phyloP scores from a whole-genome alignment of 495 filamentous ascomycete genomes.

The Aspergillus kassunensis region DNA sequence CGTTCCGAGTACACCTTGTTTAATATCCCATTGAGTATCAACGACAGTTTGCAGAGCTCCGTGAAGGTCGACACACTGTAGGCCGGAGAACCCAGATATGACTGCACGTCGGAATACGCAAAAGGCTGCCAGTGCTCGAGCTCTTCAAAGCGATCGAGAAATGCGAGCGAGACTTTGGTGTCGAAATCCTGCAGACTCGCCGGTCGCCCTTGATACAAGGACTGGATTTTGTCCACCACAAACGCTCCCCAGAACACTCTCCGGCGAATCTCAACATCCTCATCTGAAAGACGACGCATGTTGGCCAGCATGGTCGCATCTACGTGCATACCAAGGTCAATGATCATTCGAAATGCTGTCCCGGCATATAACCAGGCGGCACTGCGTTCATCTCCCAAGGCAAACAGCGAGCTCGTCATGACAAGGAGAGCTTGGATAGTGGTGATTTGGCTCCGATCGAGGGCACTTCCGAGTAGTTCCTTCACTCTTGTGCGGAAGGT shows the following conservation, averaged over 20 bases:
- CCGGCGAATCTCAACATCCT: conserved; percentile 16
- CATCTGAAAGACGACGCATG: background rate
- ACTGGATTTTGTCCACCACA: conserved; percentile 25
- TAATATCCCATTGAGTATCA: background rate
- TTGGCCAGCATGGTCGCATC: background rate
- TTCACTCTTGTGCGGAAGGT: background rate
- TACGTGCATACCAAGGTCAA: conserved; percentile 32
- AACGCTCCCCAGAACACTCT: conserved; percentile 30
- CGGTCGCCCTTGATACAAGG: conserved; percentile 26
- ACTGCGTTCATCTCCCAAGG: too few species aligned
- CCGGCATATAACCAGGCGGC: conserved; percentile 20
- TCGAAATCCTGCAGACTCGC: conserved; percentile 9
- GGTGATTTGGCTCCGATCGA: too few species aligned
- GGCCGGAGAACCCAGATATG: conserved; percentile 1
- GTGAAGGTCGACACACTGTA: conserved; percentile 5
- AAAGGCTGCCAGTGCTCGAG: conserved; percentile 32
- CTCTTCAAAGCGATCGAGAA: conserved; percentile 33
- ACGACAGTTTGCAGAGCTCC: background rate
- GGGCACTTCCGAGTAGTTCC: too few species aligned
- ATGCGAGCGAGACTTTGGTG: conserved; percentile 12
- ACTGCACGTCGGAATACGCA: conserved; percentile 6
- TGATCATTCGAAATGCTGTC: conserved; percentile 32
- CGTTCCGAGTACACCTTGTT: background rate
- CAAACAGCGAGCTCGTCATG: too few species aligned
- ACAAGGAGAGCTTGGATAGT: conserved; percentile 13